phyloP scores from a whole-genome alignment of 768 basidiomycete species.

The Auriscalpium orientale region DNA sequence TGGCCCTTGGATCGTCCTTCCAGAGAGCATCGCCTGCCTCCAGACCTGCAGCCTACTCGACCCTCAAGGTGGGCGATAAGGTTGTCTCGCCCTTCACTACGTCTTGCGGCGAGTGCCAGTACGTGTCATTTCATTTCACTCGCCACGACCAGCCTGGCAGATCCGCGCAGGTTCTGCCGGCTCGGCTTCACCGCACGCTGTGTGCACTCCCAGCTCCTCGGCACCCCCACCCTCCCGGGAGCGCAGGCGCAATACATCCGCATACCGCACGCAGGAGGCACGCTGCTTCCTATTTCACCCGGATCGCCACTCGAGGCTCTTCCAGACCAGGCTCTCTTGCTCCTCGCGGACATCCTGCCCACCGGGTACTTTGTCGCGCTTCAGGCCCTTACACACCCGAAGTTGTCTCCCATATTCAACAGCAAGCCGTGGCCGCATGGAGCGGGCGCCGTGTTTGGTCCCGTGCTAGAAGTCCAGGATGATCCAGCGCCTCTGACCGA shows the following conservation, averaged over 20 bases:
- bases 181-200: slow-evolving; percentile 70
- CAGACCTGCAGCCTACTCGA: slow-evolving; percentile 56
- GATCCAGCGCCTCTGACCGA: slow-evolving; percentile 24
- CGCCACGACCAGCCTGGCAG: not conserved
- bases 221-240: slow-evolving; percentile 56
- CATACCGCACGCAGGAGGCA: slow-evolving; percentile 74
- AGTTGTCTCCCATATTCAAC: slow-evolving; percentile 51
- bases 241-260: slow-evolving; percentile 78
- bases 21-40: slow-evolving; percentile 29
- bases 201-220: slow-evolving; percentile 52
- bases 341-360: slow-evolving; percentile 74
- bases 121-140: slow-evolving; percentile 22
- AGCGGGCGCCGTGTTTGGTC: slow-evolving; percentile 6
- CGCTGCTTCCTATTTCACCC: slow-evolving; percentile 49
- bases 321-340: slow-evolving; percentile 57
- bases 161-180: slow-evolving; percentile 49
- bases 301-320: slow-evolving; percentile 24
- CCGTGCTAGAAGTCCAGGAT: not conserved
- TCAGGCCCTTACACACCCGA: slow-evolving; percentile 68
- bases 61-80: slow-evolving; percentile 62
- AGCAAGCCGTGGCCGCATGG: slow-evolving; percentile 50
- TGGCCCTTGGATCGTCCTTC: slow-evolving; percentile 58
- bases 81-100: slow-evolving; percentile 76
- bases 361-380: slow-evolving; percentile 72
- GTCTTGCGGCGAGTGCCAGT: slow-evolving; percentile 87